Evolutionary conservation across 768 basidiomycete genomes (phyloP).

Genomic region (Suillus luteus): DNA sequence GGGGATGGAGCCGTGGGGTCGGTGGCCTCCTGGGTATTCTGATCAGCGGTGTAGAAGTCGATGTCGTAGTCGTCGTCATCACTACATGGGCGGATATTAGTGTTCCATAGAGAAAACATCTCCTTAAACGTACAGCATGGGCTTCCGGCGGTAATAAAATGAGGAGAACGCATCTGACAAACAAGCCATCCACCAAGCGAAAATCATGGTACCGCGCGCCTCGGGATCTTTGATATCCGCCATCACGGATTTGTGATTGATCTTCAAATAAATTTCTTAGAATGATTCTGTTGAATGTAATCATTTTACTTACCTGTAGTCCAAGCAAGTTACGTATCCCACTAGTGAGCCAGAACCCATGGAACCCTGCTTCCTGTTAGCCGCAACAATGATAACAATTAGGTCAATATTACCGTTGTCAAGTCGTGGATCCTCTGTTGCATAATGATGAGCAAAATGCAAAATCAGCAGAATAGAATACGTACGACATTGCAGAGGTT

Average conservation of each 20-base stretch:
- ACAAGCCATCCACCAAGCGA: slow-evolving; percentile 94
- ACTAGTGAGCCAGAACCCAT: slow-evolving; percentile 80
- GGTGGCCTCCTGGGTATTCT: slow-evolving; percentile 48
- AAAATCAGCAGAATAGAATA: slow-evolving; percentile 21
- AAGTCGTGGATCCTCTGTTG: slow-evolving; percentile 69
- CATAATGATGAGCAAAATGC: slow-evolving; percentile 15
- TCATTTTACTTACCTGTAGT: slow-evolving; percentile 52
- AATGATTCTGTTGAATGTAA: slow-evolving; percentile 12
- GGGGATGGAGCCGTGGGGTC: slow-evolving; percentile 60
- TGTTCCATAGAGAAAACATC: slow-evolving; percentile 15
- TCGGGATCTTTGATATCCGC: slow-evolving; percentile 73
- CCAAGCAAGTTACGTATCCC: slow-evolving; percentile 80
- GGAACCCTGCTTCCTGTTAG: slow-evolving; percentile 58
- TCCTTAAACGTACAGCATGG: slow-evolving; percentile 54
- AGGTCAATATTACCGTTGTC: slow-evolving; percentile 55
- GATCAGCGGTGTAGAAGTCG: slow-evolving; percentile 81
- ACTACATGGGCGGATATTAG: slow-evolving; percentile 36
- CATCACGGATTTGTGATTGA: slow-evolving; percentile 83
- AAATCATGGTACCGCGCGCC: slow-evolving; percentile 81
- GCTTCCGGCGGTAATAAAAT: slow-evolving; percentile 84
- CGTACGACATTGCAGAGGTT: slow-evolving; percentile 87
- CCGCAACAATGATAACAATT: slow-evolving; percentile 16
- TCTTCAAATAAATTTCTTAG: slow-evolving; percentile 43
- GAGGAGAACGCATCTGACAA: slow-evolving; percentile 82
- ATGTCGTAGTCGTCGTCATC: slow-evolving; percentile 91